These are phyloP conservation scores for Lachancea kluyveri DNA, from an alignment of 805 yeast species.

Conservation along the genomic window DNA sequence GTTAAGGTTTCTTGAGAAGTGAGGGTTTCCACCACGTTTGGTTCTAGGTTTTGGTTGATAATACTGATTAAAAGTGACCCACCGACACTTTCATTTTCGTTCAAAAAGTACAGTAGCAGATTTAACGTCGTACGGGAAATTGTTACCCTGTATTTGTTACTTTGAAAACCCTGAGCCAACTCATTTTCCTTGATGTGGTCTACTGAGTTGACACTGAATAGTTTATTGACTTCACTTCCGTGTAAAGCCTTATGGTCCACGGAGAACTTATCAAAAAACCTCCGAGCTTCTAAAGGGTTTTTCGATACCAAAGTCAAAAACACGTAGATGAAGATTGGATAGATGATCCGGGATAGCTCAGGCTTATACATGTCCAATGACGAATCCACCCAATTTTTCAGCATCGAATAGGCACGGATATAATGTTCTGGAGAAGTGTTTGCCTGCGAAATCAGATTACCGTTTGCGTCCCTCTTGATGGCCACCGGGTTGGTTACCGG, in stretches of 20 bases:
- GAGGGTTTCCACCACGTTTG: conserved; percentile 35
- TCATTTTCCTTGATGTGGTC: conserved; percentile 82
- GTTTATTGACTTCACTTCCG: conserved; percentile 64
- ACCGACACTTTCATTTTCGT: conserved; percentile 88
- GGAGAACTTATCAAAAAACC: conserved; percentile 68
- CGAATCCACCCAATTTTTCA: conserved; percentile 84
- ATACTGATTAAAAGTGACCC: conserved; percentile 82
- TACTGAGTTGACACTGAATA: conserved; percentile 68
- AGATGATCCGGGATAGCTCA: conserved; percentile 74
- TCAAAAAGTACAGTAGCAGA: conserved; percentile 74
- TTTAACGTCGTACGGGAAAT: conserved; percentile 83
- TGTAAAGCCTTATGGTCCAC: conserved; percentile 71
- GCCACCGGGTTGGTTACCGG: conserved; percentile 30
- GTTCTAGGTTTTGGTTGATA: conserved; percentile 74
- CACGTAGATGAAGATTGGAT: conserved; percentile 89
- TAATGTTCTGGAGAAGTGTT: conserved; percentile 55
- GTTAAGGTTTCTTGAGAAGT: conserved; percentile 26
- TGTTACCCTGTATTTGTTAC: conserved; percentile 65
- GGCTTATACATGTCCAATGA: conserved; percentile 89
- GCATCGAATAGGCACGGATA: conserved; percentile 70
- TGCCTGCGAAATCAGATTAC: conserved; percentile 20
- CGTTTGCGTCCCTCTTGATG: conserved; percentile 27
- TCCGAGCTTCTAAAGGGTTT: conserved; percentile 55
- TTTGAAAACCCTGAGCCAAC: conserved; percentile 67
- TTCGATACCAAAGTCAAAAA: conserved; percentile 73